Evolutionary conservation across 306 rosid genomes (phyloP).

Genomic region (Oxytropis ochrocephala): DNA sequence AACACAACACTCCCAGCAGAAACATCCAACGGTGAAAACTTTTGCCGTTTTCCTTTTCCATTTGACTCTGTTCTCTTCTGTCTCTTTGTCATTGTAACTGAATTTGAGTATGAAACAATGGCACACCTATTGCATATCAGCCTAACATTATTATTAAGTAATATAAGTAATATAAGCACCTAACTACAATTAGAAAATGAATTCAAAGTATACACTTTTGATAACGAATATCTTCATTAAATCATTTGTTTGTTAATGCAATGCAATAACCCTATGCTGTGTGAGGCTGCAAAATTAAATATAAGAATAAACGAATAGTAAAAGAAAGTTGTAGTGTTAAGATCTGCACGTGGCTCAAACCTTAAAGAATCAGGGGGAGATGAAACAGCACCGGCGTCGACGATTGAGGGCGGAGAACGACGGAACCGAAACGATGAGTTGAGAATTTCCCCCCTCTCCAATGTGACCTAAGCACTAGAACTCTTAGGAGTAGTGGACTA

Average conservation of each 20-base stretch:
- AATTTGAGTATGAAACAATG: constrained; percentile 32
- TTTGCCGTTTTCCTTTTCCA: constrained; percentile 65
- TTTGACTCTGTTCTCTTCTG: constrained; percentile 35
- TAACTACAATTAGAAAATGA: not conserved
- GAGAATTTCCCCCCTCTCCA: not conserved
- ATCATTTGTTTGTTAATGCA: not conserved
- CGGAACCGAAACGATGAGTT: not conserved
- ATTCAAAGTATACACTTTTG: not conserved
- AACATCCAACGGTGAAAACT: constrained; percentile 30
- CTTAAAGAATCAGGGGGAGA: not conserved
- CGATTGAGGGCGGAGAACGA: constrained; percentile 6
- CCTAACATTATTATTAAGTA: not conserved
- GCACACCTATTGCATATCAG: constrained; percentile 12
- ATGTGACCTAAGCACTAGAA: constrained; percentile 14
- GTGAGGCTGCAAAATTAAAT: not conserved
- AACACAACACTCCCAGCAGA: constrained; percentile 38
- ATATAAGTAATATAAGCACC: not conserved
- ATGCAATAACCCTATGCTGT: not conserved
- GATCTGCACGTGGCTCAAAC: not conserved
- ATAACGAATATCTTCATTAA: not conserved
- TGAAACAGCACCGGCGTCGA: not conserved
- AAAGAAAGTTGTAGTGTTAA: not conserved
- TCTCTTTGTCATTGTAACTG: constrained; percentile 67
- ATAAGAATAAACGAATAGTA: not conserved
- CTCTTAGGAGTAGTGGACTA: not conserved